Percentiles rank a stretch among this genome's conserved stretches.
Conservation (phyloP, 1,284 basidiomycete genomes). For the Exobasidium rhododendri region DNA sequence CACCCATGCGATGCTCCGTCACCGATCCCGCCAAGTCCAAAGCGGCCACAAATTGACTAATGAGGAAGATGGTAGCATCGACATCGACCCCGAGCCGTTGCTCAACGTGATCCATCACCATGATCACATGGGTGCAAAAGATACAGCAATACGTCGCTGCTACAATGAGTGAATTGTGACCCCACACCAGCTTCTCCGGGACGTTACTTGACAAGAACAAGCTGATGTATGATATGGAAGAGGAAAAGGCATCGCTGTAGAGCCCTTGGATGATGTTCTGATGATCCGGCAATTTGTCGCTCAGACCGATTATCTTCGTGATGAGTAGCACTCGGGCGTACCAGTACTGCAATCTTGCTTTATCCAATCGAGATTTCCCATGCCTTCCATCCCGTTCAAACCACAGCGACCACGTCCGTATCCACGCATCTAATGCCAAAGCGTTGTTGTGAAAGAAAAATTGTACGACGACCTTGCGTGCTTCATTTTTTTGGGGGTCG, state of each 20-base stretch:
- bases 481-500: background rate
- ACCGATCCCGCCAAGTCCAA: background rate
- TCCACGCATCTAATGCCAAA: background rate
- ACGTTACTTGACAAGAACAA: background rate
- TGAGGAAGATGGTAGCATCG: background rate
- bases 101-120: background rate
- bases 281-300: background rate
- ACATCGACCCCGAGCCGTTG: background rate
- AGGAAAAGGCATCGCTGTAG: background rate
- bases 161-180: background rate
- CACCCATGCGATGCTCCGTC: background rate
- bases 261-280: background rate
- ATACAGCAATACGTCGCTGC: background rate
- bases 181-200: background rate
- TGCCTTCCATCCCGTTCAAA: background rate
- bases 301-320: background rate
- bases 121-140: background rate
- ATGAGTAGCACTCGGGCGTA: background rate
- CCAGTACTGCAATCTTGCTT: slow-evolving; percentile 1
- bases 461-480: background rate
- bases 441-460: background rate
- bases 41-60: background rate
- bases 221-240: background rate
- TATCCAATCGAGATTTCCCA: background rate
- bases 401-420: background rate